Evolutionary conservation across 495 filamentous ascomycete genomes (phyloP).

Genomic region (Talaromyces adpressus): DNA sequence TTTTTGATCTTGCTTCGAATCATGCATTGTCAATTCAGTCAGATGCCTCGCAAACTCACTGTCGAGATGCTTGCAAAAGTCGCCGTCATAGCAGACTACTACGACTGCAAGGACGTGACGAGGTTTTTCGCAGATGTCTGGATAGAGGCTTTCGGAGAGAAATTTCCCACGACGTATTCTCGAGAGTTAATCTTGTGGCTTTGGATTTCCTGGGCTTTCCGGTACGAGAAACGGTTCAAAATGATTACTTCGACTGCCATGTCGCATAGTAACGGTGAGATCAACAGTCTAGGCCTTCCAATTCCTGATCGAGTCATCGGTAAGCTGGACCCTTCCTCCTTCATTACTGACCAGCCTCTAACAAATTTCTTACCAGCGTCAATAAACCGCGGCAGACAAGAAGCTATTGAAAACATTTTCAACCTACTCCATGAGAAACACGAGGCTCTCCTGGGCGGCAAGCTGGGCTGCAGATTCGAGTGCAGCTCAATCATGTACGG

Average conservation of each 20-base stretch:
- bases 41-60: conserved; percentile 31
- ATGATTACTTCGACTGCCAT: conserved; percentile 17
- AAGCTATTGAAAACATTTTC: too few relatives aligned
- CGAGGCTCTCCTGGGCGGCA: too few relatives aligned
- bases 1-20: conserved; percentile 41
- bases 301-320: conserved; percentile 19
- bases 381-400: too few relatives aligned
- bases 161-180: conserved; percentile 11
- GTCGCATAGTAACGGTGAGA: conserved; percentile 13
- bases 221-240: neutral
- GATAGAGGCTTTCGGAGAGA: too few relatives aligned
- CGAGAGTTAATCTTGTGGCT: conserved; percentile 30
- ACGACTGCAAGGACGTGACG: conserved; percentile 38
- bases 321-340: conserved; percentile 7
- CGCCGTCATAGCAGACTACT: conserved; percentile 43
- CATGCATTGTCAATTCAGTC: conserved; percentile 38
- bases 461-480: too few relatives aligned
- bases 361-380: too few relatives aligned
- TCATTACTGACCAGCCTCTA: too few relatives aligned
- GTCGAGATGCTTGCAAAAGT: conserved; percentile 43
- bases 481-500: too few relatives aligned
- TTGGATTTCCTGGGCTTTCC: conserved; percentile 30
- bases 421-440: too few relatives aligned
- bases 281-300: conserved; percentile 21
- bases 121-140: conserved; percentile 25